Conservation (phyloP, 352 stramenopile species). For the Pythium periplocum region DNA sequence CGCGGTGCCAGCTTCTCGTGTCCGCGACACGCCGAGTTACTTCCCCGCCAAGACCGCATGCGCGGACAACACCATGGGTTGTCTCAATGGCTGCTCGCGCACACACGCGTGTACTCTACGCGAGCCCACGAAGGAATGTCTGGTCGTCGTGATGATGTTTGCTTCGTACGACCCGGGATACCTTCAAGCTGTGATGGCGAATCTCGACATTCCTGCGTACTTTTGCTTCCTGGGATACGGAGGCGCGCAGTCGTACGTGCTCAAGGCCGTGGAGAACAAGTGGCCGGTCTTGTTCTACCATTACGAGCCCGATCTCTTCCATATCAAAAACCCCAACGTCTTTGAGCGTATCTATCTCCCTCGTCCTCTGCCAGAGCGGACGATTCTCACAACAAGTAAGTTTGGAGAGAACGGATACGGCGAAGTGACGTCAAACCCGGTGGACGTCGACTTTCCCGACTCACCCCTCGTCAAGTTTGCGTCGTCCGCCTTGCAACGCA, state of each 20-base stretch:
- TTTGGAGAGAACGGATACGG: slow-evolving; percentile 52
- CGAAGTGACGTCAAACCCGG: slow-evolving; percentile 28
- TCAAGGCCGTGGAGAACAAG: slow-evolving; percentile 21
- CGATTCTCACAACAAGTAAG: slow-evolving; percentile 16
- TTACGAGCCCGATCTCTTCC: slow-evolving; percentile 42
- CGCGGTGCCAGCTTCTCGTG: background rate
- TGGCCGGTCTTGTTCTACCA: slow-evolving; percentile 41
- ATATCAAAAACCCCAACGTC: slow-evolving; percentile 15
- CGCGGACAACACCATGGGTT: slow-evolving; percentile 2
- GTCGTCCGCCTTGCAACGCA: no score
- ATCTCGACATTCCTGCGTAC: slow-evolving; percentile 12
- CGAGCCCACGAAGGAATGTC: slow-evolving; percentile 3
- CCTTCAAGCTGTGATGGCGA: slow-evolving; percentile 6
- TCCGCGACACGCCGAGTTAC: slow-evolving; percentile 3
- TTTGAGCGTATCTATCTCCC: slow-evolving; percentile 37
- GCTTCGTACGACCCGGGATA: slow-evolving; percentile 5
- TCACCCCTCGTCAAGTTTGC: background rate
- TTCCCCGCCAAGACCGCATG: background rate
- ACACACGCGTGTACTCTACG: slow-evolving; percentile 6
- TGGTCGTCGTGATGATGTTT: slow-evolving; percentile 8
- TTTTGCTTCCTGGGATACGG: slow-evolving; percentile 4
- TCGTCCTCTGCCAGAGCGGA: slow-evolving; percentile 17
- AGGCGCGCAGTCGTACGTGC: slow-evolving; percentile 12
- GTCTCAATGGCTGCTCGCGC: slow-evolving; percentile 8
- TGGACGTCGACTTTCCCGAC: slow-evolving; percentile 20